These are phyloP conservation scores for Saturnispora bothae DNA, from an alignment of 805 yeast species.

Conservation along the genomic window DNA sequence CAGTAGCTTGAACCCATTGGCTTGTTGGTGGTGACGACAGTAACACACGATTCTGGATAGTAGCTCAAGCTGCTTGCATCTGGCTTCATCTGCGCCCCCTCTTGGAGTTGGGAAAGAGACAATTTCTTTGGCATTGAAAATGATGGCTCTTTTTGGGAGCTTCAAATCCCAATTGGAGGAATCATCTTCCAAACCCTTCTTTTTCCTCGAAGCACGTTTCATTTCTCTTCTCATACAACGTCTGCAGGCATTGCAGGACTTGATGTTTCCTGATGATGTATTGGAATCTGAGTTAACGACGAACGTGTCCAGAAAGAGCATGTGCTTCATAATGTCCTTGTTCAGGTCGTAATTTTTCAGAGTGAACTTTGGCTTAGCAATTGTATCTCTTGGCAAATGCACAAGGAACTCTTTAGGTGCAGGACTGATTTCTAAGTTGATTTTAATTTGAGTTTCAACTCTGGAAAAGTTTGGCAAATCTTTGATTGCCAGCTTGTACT, in stretches of 20 bases:
- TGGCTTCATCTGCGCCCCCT: conserved; percentile 15
- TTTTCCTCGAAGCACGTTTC: conserved; percentile 87
- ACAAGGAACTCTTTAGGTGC: conserved; percentile 64
- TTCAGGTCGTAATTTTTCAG: conserved; percentile 39
- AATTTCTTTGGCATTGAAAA: conserved; percentile 86
- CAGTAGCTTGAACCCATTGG: conserved; percentile 70
- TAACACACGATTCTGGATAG: conserved; percentile 83
- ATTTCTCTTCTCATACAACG: conserved; percentile 89
- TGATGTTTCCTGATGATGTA: conserved; percentile 12
- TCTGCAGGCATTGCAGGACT: conserved; percentile 65
- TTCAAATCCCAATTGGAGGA: conserved; percentile 69
- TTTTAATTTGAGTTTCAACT: conserved; percentile 91
- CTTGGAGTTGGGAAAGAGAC: conserved; percentile 59
- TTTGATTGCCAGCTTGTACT: conserved; percentile 41
- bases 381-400: conserved; percentile 78
- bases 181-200: conserved; percentile 65
- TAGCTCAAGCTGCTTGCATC: conserved; percentile 34
- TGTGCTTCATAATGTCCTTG: conserved; percentile 37
- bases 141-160: conserved; percentile 69
- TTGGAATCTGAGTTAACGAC: conserved; percentile 36
- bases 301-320: conserved; percentile 65
- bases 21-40: conserved; percentile 88
- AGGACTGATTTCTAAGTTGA: conserved; percentile 58
- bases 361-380: conserved; percentile 78
- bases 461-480: conserved; percentile 75